These are phyloP conservation scores for Pulveroboletus sp. DNA, from an alignment of 768 basidiomycete genomes.

Conservation along the genomic window DNA sequence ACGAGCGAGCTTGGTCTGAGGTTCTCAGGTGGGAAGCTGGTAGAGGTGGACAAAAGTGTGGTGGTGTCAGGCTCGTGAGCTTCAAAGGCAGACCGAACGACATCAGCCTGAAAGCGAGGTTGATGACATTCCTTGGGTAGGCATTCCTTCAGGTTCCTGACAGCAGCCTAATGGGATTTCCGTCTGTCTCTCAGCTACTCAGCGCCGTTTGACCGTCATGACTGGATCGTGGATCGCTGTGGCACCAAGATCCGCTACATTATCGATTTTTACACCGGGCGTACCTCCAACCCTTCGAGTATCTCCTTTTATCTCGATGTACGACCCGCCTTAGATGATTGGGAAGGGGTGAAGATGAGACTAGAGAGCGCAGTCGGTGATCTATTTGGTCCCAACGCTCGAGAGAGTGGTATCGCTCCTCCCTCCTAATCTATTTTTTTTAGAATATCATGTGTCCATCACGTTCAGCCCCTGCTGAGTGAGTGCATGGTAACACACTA, in stretches of 20 bases:
- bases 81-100: slow-evolving; percentile 88
- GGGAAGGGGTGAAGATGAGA: slow-evolving; percentile 91
- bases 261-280: slow-evolving; percentile 97
- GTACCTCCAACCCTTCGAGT: slow-evolving; percentile 41
- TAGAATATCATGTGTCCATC: slow-evolving; percentile 9
- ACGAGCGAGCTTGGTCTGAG: slow-evolving; percentile 87
- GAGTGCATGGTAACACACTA: slow-evolving; percentile 13
- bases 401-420: slow-evolving; percentile 14
- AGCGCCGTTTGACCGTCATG: slow-evolving; percentile 93
- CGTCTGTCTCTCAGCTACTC: slow-evolving; percentile 58
- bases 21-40: slow-evolving; percentile 79
- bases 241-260: slow-evolving; percentile 87
- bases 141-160: slow-evolving; percentile 20
- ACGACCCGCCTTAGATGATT: slow-evolving; percentile 88
- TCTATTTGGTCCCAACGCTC: slow-evolving; percentile 26
- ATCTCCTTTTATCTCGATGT: slow-evolving; percentile 92
- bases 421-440: slow-evolving; percentile 9
- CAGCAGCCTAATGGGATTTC: not conserved
- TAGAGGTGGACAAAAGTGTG: slow-evolving; percentile 77
- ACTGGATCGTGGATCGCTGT: slow-evolving; percentile 95
- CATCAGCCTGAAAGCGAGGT: slow-evolving; percentile 72
- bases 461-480: not conserved
- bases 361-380: slow-evolving; percentile 49
- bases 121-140: slow-evolving; percentile 84
- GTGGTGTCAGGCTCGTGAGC: slow-evolving; percentile 75